Evolutionary conservation across 2,329 filamentous ascomycete species (phyloP).

Genomic region (Venturia asperata): DNA sequence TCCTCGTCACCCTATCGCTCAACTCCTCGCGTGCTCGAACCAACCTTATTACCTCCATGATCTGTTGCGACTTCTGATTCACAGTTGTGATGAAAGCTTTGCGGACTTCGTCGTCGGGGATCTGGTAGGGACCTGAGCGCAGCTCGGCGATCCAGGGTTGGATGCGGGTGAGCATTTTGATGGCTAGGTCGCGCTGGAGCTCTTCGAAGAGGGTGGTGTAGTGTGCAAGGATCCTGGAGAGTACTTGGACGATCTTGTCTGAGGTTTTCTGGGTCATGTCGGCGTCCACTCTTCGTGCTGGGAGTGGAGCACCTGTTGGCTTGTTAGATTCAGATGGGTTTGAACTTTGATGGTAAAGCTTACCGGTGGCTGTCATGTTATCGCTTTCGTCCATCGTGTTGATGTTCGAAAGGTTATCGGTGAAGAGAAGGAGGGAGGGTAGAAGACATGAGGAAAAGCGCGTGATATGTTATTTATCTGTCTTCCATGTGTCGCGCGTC

Average conservation of each 20-base stretch:
- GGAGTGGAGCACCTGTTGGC: neutral
- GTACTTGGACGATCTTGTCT: neutral
- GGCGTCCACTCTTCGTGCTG: neutral
- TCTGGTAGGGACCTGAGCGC: neutral
- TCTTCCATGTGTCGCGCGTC: neutral
- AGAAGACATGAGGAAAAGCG: neutral
- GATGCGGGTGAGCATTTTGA: neutral
- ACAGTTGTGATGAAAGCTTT: neutral
- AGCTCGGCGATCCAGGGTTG: neutral
- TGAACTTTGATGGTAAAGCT: neutral
- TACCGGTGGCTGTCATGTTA: neutral
- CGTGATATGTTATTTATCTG: neutral
- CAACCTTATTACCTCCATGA: neutral
- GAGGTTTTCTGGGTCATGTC: neutral
- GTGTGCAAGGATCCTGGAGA: neutral
- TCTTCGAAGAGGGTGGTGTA: neutral
- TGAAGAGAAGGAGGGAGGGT: neutral
- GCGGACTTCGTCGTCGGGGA: neutral
- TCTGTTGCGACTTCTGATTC: neutral
- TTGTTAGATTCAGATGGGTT: neutral
- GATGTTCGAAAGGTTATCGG: neutral
- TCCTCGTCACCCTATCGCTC: neutral
- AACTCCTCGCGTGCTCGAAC: neutral
- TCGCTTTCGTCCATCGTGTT: slow-evolving; percentile 4
- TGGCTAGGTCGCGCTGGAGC: neutral